These are phyloP conservation scores for Saksenaea oblongispora DNA, from an alignment of 371 early-diverging fungal species.

Conservation along the genomic window DNA sequence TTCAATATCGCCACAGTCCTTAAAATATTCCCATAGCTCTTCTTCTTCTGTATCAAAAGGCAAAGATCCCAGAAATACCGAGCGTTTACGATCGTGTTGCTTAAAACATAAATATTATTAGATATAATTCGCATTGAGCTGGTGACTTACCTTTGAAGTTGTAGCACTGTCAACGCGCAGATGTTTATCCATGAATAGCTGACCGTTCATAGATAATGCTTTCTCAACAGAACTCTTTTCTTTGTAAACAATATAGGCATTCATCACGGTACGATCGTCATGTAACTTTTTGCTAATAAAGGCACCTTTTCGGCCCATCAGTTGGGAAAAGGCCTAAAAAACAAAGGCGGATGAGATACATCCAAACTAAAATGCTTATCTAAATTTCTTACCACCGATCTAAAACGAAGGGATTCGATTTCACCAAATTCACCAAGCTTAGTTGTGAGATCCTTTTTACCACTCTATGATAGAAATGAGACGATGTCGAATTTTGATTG, in stretches of 20 bases:
- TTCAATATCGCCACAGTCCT: conserved; percentile 81
- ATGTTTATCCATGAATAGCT: conserved; percentile 84
- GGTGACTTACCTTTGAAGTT: conserved; percentile 41
- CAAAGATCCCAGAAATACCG: conserved; percentile 92
- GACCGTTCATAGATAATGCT: conserved; percentile 74
- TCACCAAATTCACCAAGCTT: conserved; percentile 73
- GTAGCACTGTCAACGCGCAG: conserved; percentile 82
- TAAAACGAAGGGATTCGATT: conserved; percentile 86
- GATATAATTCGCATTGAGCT: not conserved
- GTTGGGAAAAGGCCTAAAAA: conserved; percentile 65
- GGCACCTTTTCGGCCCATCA: conserved; percentile 72
- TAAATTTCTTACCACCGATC: conserved; percentile 70
- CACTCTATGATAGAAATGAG: conserved; percentile 30
- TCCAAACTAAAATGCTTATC: not conserved
- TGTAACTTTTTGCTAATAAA: conserved; percentile 80
- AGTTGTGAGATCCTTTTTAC: conserved; percentile 60
- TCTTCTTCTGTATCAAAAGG: conserved; percentile 89
- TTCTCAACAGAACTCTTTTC: conserved; percentile 61
- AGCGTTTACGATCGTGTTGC: conserved; percentile 76
- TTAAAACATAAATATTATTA: conserved; percentile 9
- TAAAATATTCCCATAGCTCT: conserved; percentile 82
- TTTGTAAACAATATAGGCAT: conserved; percentile 87
- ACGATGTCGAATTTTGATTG: not conserved
- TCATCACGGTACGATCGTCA: conserved; percentile 77
- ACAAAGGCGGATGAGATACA: conserved; percentile 19